Base-by-base conservation (phyloP, 129 eudicot species). In the Helichrysum umbraculigerum region DNA sequence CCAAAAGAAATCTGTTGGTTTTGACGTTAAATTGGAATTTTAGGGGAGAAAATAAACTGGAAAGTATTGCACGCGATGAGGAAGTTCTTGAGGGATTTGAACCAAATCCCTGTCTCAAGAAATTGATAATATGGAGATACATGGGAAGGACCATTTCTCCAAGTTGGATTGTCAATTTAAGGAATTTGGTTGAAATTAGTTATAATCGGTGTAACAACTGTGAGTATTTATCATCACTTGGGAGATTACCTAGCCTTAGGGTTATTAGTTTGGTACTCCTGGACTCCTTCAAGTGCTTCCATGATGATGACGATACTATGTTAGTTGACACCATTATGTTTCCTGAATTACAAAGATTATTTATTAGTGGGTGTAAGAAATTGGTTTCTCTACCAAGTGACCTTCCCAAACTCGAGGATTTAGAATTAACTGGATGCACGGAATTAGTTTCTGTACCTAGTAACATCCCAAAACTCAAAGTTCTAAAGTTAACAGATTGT, bases 71-170 rank as follows among this genome's bases (percentile, higher is more conserved):
- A 33, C 28, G 34, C 8, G 80, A 76, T 35, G 74, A 52, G 39
- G 57, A 76, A 14, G 59, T 76, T 35, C 42, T 67, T 3, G 80
- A 76, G 73, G 80, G 80, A 67, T 35, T 76, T 3, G 74, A 76
- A 67, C 80, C 80, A 54, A 54, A 76, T 67, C 33, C 57, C 1
- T 34, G 74, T 25, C 74, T 76, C 56, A 66, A 25, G 29, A 15
- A 67, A 25, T 10, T 76, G 58, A 0, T 22, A 4, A 35, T 76
- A 22, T 1, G 8, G 3, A 2, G 0, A 0, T 22, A 56, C 58
- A 33, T 15, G 29, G 74, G 80, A 16, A 67, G 1, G 21, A 35
- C 9, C 59, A 16, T 76, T 22, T 76, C 58, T 54, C 74, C 80
- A 11, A 54, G 74, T 37, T 76, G 80, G 74, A 66, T 74, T 58